Evolutionary conservation across 805 yeast species (phyloP).

Genomic region (Myxozyma kluyveri): DNA sequence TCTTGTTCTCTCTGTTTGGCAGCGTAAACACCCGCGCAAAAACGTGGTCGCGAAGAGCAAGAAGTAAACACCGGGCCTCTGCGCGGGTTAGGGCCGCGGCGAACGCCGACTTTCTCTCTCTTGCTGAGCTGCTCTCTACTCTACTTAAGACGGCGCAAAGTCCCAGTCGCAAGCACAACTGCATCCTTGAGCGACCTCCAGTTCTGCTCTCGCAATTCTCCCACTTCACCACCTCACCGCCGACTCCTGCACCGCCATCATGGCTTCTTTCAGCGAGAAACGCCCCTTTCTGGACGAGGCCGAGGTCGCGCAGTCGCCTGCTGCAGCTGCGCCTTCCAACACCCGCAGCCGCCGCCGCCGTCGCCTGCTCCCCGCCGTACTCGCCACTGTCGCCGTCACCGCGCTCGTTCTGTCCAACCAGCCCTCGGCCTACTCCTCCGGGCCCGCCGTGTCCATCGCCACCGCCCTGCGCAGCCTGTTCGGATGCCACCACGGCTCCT

Average conservation of each 20-base stretch:
- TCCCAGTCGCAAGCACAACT: too few species aligned
- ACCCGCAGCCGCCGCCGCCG: constrained; percentile 6
- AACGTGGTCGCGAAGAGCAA: too few species aligned
- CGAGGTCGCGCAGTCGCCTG: background rate
- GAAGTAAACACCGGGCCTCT: too few species aligned
- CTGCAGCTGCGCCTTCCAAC: constrained; percentile 12
- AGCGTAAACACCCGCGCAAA: too few species aligned
- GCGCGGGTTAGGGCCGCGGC: too few species aligned
- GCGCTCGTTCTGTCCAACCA: constrained; percentile 6
- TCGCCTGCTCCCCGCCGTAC: constrained; percentile 8
- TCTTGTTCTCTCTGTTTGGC: too few species aligned
- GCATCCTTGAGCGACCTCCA: background rate
- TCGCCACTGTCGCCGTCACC: constrained; percentile 13
- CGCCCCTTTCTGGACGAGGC: background rate
- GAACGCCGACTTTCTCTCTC: too few species aligned
- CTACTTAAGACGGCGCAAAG: too few species aligned
- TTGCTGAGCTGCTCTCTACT: too few species aligned
- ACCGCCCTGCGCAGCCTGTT: background rate
- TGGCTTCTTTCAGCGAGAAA: constrained; percentile 3
- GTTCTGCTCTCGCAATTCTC: background rate
- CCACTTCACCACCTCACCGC: background rate
- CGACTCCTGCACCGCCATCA: background rate
- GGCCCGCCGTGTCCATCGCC: background rate
- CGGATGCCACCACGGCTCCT: background rate
- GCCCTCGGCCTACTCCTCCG: background rate